A percentile compares a stretch with the other conserved stretches of the same genome.
phyloP scores from a whole-genome alignment of 371 early-diverging fungal species.

The Mortierella sp. region DNA sequence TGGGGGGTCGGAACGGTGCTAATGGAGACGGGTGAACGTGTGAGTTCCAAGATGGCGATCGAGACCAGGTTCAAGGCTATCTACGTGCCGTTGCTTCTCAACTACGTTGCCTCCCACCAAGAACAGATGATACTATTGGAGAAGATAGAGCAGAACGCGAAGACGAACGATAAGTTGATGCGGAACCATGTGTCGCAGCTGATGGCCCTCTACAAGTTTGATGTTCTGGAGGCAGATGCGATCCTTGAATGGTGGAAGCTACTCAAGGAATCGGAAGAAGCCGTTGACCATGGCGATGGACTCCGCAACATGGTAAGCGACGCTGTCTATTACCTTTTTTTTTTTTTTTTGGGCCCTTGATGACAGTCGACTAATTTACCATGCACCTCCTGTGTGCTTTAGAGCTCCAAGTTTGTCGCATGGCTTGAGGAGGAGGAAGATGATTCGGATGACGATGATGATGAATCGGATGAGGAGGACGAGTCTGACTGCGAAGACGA shows the following conservation, averaged over 20 bases:
- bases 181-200: slow-evolving; percentile 37
- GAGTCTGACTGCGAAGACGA: slow-evolving; percentile 21
- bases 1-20: slow-evolving; percentile 31
- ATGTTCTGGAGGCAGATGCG: slow-evolving; percentile 47
- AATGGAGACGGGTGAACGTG: slow-evolving; percentile 29
- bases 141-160: slow-evolving; percentile 27
- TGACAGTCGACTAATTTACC: neutral
- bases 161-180: slow-evolving; percentile 22
- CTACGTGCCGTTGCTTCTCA: slow-evolving; percentile 38
- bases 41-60: slow-evolving; percentile 31
- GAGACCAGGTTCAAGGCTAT: slow-evolving; percentile 42
- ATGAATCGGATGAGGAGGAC: slow-evolving; percentile 25
- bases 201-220: slow-evolving; percentile 46
- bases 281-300: slow-evolving; percentile 37
- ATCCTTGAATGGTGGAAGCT: slow-evolving; percentile 51
- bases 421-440: slow-evolving; percentile 52
- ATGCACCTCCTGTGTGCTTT: neutral
- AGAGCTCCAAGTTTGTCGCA: slow-evolving; percentile 53
- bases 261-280: slow-evolving; percentile 38
- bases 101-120: slow-evolving; percentile 42
- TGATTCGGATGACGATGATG: slow-evolving; percentile 37
- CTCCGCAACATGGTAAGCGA: slow-evolving; percentile 47
- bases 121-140: slow-evolving; percentile 41
- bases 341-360: neutral
- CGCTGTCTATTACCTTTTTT: neutral